phyloP scores from a whole-genome alignment of 768 basidiomycete species.

The Calocera cornea region DNA sequence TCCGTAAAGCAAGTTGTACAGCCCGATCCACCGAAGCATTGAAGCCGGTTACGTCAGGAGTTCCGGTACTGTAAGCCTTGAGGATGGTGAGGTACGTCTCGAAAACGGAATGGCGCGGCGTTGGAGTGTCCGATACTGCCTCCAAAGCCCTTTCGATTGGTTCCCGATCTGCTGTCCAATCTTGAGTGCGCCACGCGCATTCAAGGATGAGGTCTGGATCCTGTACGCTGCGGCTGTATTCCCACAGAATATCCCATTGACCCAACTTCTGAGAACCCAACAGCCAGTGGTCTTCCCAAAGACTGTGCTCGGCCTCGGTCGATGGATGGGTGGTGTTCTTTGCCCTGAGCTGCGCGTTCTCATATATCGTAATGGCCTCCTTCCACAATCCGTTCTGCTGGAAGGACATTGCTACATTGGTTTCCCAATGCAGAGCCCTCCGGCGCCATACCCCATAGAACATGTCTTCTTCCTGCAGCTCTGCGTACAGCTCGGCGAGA shows the following conservation, averaged over 20 bases:
- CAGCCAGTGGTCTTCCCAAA: conserved; percentile 99
- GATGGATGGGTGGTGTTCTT: conserved; percentile 72
- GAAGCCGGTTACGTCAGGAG: conserved; percentile 73
- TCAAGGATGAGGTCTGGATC: conserved; percentile 90
- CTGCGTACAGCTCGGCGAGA: conserved; percentile 87
- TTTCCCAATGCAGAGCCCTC: conserved; percentile 77
- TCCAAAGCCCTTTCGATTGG: conserved; percentile 64
- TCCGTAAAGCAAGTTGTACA: conserved; percentile 88
- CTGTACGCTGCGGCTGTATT: conserved; percentile 74
- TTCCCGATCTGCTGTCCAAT: conserved; percentile 68
- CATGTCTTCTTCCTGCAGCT: conserved; percentile 89
- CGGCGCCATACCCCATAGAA: conserved; percentile 94
- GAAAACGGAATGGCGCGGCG: conserved; percentile 93
- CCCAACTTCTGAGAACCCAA: conserved; percentile 89
- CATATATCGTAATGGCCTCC: conserved; percentile 76
- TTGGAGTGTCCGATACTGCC: conserved; percentile 70
- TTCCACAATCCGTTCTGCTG: conserved; percentile 99
- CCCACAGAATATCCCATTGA: conserved; percentile 90
- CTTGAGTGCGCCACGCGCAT: conserved; percentile 71
- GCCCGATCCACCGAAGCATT: conserved; percentile 82
- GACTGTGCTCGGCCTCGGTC: conserved; percentile 85
- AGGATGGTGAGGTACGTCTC: conserved; percentile 87
- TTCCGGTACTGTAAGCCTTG: conserved; percentile 64
- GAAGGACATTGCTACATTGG: conserved; percentile 72
- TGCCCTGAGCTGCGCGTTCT: conserved; percentile 75